Evolutionary conservation across 805 yeast genomes (phyloP).

Genomic region (Starmerella geochares): DNA sequence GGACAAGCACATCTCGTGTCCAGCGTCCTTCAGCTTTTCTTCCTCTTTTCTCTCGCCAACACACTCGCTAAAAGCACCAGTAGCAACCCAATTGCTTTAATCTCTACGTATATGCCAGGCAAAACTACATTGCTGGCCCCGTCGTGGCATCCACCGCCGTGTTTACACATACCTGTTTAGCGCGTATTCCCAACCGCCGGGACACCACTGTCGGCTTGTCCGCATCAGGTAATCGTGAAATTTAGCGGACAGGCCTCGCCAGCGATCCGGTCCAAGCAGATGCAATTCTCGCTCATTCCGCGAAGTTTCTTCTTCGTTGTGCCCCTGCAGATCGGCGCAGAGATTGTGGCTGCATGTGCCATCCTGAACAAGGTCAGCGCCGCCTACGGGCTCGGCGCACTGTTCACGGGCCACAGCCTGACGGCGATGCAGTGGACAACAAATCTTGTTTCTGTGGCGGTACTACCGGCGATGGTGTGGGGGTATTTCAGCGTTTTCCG

Average conservation of each 20-base stretch:
- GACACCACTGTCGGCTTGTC: background rate
- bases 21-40: too few species aligned
- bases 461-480: slow-evolving; percentile 53
- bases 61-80: too few species aligned
- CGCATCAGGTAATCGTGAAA: slow-evolving; percentile 8
- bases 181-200: background rate
- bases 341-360: slow-evolving; percentile 61
- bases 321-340: slow-evolving; percentile 83
- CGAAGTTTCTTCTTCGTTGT: slow-evolving; percentile 56
- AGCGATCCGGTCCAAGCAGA: background rate
- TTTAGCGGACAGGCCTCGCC: background rate
- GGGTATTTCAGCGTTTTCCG: slow-evolving; percentile 45
- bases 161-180: background rate
- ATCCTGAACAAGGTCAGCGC: slow-evolving; percentile 85
- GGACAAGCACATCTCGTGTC: too few species aligned
- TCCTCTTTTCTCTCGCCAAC: too few species aligned
- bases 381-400: slow-evolving; percentile 70
- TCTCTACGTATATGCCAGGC: too few species aligned
- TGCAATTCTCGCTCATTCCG: slow-evolving; percentile 24
- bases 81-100: too few species aligned
- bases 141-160: too few species aligned
- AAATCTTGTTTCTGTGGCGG: slow-evolving; percentile 53
- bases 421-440: slow-evolving; percentile 73
- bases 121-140: too few species aligned
- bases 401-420: slow-evolving; percentile 78